These are phyloP conservation scores for Pestalotiopsis sp. DNA, from an alignment of 2,329 filamentous ascomycete species.

Conservation along the genomic window DNA sequence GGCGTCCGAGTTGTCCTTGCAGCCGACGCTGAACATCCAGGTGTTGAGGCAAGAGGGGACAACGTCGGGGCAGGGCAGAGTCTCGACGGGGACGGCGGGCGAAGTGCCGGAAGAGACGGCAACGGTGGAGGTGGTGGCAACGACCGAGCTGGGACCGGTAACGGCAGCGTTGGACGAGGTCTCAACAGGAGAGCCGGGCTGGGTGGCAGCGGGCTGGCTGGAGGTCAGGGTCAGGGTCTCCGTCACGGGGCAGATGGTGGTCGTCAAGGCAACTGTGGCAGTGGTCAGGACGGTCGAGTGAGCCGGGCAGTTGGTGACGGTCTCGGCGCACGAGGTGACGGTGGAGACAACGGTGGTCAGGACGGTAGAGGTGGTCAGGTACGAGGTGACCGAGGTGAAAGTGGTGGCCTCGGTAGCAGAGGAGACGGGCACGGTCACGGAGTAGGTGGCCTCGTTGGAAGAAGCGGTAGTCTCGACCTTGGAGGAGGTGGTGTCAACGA, in stretches of 20 bases:
- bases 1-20: constrained; percentile 81
- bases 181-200: constrained; percentile 17
- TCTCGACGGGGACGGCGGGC: constrained; percentile 40
- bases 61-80: constrained; percentile 65
- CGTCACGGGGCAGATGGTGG: constrained; percentile 65
- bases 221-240: constrained; percentile 46
- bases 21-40: constrained; percentile 75
- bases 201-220: constrained; percentile 19
- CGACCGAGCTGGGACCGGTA: constrained; percentile 14
- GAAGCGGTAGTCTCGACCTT: constrained; percentile 20
- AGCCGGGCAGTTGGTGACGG: constrained; percentile 51
- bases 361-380: constrained; percentile 50
- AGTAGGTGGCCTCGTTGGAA: constrained; percentile 18
- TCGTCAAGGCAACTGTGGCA: constrained; percentile 58
- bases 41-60: constrained; percentile 92
- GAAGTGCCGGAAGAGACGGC: constrained; percentile 30
- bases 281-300: constrained; percentile 50
- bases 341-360: constrained; percentile 52
- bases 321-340: constrained; percentile 54
- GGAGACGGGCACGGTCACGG: constrained; percentile 19
- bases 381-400: constrained; percentile 35
- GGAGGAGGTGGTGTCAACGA: constrained; percentile 15
- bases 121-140: constrained; percentile 32
- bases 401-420: constrained; percentile 12
- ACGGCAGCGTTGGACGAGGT: constrained; percentile 17